Evolutionary conservation across 148 eudicot genomes (phyloP), one percentile per base, ranked within the genome.

Genomic region (Rhododendron mucronatum): DNA sequence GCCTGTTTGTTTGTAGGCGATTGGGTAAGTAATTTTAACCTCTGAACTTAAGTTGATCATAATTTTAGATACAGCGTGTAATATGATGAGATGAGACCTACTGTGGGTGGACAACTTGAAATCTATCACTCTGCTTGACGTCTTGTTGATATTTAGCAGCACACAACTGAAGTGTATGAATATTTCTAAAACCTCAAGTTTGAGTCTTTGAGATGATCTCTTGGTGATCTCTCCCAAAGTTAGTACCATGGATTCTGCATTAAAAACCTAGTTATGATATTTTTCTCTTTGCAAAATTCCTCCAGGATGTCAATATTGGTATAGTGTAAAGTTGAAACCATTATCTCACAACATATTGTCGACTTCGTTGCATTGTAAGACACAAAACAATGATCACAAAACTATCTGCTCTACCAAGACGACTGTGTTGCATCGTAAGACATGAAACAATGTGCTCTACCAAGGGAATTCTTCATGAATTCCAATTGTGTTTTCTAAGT

Each of bases 1-100:
- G 93, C 94, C 89, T 96, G 51, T 90, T 96, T 86, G 95, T 93
- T 93, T 30, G 94, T 96, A 73, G 99, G 99, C 39, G 99, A 96
- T 82, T 96, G 96, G 96, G 99, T 95, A 89, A 78, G 93, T 83
- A 16, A 55, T 82, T 82, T 53, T 33, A 30, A 30, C 78, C n/a
- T 67, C 85, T 81, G 41, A 57, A 9, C 84, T 74, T 69, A 26
- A 20, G 48, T 50, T 47, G 15, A 39, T 50, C 67, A 30, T 33
- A 65, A 71, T 5, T 14, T 71, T 30, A 30, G 9, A 30, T 14
- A 30, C 7, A 28, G 15, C 76, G 5, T 71, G 41, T 28, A 30
- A 30, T 30, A 30, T 30, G 37, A 71, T 71, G 76, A 14, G 76
- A 71, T 30, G 39, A 71, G 39, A 69, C 76, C 39, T 30, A 71